A percentile compares a stretch with the other conserved stretches of the same genome.
Evolutionary conservation across 768 basidiomycete genomes (phyloP).

Genomic region (Lactifluus subvellereus): DNA sequence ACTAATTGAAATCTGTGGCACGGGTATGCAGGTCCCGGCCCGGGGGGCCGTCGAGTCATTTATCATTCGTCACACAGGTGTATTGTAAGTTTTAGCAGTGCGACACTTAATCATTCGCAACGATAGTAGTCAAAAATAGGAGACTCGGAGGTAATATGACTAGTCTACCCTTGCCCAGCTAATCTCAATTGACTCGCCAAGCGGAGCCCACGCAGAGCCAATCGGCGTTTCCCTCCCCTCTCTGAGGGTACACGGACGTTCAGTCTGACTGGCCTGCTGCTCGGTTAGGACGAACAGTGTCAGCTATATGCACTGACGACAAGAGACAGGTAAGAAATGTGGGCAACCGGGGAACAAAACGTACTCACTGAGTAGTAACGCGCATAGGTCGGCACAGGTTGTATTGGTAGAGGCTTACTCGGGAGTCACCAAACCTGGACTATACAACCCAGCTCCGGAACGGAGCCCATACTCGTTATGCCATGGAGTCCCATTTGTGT

Average conservation of each 20-base stretch:
- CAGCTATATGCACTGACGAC: not conserved
- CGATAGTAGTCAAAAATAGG: not conserved
- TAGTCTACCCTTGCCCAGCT: conserved; percentile 3
- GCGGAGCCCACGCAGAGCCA: not conserved
- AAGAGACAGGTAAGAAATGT: not conserved
- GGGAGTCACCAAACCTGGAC: not conserved
- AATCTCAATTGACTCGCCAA: not conserved
- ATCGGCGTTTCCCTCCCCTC: not conserved
- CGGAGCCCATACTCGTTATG: not conserved
- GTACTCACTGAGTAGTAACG: conserved; percentile 2
- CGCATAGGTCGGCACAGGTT: not conserved
- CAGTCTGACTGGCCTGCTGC: not conserved
- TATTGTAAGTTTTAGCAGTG: not conserved
- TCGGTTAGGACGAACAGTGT: not conserved
- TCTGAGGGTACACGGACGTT: not conserved
- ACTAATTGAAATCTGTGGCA: not conserved
- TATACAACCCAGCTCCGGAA: not conserved
- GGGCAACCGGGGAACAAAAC: not conserved
- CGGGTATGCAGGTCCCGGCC: not conserved
- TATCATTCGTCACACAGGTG: too few species aligned
- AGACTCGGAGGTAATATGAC: not conserved
- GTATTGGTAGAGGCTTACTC: not conserved
- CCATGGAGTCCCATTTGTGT: conserved; percentile 6
- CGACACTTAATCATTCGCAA: not conserved
- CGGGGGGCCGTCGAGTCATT: not conserved